These are phyloP conservation scores for Elymus sibiricus DNA, from an alignment of 176 grass and related monocot genomes.

Conservation along the genomic window DNA sequence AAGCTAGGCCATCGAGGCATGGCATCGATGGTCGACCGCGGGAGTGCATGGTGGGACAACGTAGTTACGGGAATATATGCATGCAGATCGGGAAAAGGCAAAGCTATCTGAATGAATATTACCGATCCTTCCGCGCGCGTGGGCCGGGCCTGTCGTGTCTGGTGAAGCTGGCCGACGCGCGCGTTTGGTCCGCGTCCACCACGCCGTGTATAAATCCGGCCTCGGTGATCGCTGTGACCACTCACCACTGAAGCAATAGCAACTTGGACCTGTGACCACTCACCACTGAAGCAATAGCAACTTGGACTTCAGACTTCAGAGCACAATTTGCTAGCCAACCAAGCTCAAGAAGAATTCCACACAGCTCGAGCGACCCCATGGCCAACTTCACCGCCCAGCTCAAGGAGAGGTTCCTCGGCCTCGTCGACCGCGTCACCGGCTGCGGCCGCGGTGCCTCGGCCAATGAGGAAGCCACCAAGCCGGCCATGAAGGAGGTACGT, in stretches of 20 bases:
- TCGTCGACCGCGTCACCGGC: conserved; percentile 27
- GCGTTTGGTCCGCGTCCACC: not conserved
- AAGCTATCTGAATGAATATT: not conserved
- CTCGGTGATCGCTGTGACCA: not conserved
- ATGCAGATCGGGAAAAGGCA: not conserved
- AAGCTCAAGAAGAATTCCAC: not conserved
- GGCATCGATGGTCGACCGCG: not conserved
- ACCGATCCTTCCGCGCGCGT: not conserved
- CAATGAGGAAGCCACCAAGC: not conserved
- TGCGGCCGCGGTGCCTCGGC: not conserved
- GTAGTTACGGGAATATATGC: not conserved
- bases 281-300: not conserved
- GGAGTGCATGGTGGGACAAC: not conserved
- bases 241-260: too few relatives aligned
- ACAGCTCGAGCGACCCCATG: not conserved
- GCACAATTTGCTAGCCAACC: not conserved
- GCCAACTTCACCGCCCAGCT: conserved; percentile 25
- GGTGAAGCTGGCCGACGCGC: not conserved
- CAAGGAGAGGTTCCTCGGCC: conserved; percentile 36
- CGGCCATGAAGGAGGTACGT: not conserved
- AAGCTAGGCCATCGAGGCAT: not conserved
- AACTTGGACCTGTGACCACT: too few relatives aligned
- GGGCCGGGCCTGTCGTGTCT: not conserved
- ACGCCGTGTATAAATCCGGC: conserved; percentile 22
- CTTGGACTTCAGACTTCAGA: not conserved